Base-by-base conservation (phyloP, 2,329 filamentous ascomycete species). In the Aspergillus oerlinghausenensis region DNA sequence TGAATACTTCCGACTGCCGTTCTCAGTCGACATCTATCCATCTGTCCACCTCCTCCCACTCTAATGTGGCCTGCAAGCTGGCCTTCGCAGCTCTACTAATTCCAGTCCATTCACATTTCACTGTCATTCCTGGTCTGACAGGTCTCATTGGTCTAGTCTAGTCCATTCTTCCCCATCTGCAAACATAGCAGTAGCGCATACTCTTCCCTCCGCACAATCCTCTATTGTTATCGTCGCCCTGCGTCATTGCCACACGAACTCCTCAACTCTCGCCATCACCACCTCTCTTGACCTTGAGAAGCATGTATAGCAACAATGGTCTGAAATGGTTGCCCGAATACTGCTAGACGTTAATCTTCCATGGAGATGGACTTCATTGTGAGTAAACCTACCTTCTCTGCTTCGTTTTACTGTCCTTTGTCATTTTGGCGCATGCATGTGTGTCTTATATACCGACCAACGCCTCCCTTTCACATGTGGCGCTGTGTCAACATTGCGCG, bases 341-440 rank as follows among this genome's bases (percentile, higher is more conserved):
- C 54, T 64, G 59, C 55, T 63, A 61, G 60, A 65, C 62, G 58
- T 57, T 69, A 64, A 70, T 64, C 60, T 50, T 61, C 59, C 47
- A 58, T 62, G 55, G 61, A 63, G 55, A 77, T 77, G 75, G 75
- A 77, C 72, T 77, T 77, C 63, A 77, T 76, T 67, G 75, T 77
- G 63, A 67, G 75, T 75, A 9, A 21, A 21, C 38, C 48, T 45
- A 53, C 32, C 32, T 51, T 50, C 38, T 50, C 35, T 49, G 50
- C 45, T 51, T 55, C 35, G 5, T 38, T 38, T 52, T 32, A 21
- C 45, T n/a, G 52, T 26, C 49, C 42, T 50, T 52, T 52, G 43
- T 25, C 42, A 32, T 42, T 51, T 52, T 40, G 43, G 45, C 51
- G 29, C n/a, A 38, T 38, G 14, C 29, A 38, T 52, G 19, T 21